Conservation (phyloP, 805 yeast genomes). For the Ogataea philodendri region DNA sequence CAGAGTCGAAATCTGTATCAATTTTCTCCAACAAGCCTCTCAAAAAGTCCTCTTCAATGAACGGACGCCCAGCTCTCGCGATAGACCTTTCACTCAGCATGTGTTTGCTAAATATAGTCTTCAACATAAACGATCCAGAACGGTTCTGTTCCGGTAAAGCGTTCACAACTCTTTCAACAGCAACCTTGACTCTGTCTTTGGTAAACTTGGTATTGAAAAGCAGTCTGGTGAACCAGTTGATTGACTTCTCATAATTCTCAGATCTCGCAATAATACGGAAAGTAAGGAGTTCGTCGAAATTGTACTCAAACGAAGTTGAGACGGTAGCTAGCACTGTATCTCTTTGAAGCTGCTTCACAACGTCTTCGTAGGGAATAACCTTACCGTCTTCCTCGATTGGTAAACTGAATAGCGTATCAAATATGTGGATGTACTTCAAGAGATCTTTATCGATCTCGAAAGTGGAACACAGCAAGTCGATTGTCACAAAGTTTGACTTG, state of each 20-base stretch:
- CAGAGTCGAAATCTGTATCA: slow-evolving; percentile 49
- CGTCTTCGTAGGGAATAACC: slow-evolving; percentile 65
- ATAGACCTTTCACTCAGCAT: slow-evolving; percentile 58
- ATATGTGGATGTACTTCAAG: slow-evolving; percentile 63
- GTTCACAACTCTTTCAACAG: slow-evolving; percentile 60
- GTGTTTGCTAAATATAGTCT: slow-evolving; percentile 50
- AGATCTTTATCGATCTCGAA: slow-evolving; percentile 47
- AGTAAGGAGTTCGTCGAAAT: slow-evolving; percentile 63
- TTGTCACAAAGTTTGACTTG: slow-evolving; percentile 73
- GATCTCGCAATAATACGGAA: slow-evolving; percentile 60
- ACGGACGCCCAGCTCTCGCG: slow-evolving; percentile 60
- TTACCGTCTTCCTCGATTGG: slow-evolving; percentile 65
- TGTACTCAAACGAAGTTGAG: slow-evolving; percentile 54
- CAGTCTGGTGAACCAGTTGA: slow-evolving; percentile 72
- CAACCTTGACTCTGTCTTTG: slow-evolving; percentile 62
- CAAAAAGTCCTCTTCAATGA: slow-evolving; percentile 60
- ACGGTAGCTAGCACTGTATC: slow-evolving; percentile 67
- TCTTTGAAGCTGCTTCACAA: slow-evolving; percentile 66
- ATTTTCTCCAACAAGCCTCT: slow-evolving; percentile 47
- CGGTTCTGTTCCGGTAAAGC: slow-evolving; percentile 62
- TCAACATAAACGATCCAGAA: slow-evolving; percentile 60
- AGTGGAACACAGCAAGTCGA: slow-evolving; percentile 61
- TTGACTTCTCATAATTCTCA: slow-evolving; percentile 62
- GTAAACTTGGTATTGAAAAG: slow-evolving; percentile 70
- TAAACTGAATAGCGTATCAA: slow-evolving; percentile 65